Evolutionary conservation across 1,284 basidiomycete species (phyloP).

Genomic region (Tilletia caries): DNA sequence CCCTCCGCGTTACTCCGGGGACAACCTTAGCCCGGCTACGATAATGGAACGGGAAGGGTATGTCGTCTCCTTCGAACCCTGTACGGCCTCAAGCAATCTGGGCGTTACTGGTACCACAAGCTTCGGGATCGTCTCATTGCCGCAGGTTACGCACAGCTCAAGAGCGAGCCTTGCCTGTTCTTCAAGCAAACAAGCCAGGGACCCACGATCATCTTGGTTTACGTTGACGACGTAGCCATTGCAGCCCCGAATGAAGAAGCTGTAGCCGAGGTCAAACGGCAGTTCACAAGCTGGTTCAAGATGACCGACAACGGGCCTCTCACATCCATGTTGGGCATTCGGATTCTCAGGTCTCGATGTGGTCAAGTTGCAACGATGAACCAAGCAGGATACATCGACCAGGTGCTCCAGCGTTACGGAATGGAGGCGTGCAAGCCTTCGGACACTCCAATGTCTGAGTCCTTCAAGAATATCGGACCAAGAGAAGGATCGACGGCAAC

Average conservation of each 20-base stretch:
- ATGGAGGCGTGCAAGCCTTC: not conserved
- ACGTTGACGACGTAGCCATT: not conserved
- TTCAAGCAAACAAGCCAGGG: not conserved
- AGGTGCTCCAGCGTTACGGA: not conserved
- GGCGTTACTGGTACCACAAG: not conserved
- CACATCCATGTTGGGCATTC: not conserved
- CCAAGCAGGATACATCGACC: not conserved
- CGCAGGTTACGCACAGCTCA: not conserved
- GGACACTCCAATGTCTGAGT: not conserved
- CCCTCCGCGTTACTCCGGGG: too few species aligned
- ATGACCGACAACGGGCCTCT: not conserved
- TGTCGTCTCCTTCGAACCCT: not conserved
- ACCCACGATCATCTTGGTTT: not conserved
- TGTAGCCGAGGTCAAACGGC: not conserved
- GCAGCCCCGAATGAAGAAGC: not conserved
- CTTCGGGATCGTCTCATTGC: not conserved
- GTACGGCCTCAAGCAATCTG: not conserved
- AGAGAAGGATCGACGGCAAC: not conserved
- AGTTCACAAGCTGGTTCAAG: not conserved
- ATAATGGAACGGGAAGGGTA: not conserved
- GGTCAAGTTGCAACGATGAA: not conserved
- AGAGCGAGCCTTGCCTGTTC: not conserved
- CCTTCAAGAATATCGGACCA: not conserved
- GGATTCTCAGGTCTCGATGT: not conserved
- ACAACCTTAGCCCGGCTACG: too few species aligned